A percentile compares a stretch with the other conserved stretches of the same genome.
These are phyloP conservation scores for Debaryomyces sp. DNA, from an alignment of 1,139 yeast species.

Conservation along the genomic window DNA sequence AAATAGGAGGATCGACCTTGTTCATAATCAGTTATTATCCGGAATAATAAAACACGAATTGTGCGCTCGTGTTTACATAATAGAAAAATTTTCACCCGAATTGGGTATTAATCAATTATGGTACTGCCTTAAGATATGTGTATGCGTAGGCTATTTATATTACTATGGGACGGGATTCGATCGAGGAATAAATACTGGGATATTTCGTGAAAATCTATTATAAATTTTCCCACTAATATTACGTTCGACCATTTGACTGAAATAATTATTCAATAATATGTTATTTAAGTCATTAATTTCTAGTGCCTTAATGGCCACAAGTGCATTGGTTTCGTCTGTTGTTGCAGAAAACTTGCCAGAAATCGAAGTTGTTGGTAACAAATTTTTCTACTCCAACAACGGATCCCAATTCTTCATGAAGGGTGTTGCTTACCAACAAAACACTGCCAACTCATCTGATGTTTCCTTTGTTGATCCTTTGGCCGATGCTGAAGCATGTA, in stretches of 20 bases:
- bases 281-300: constrained; percentile 39
- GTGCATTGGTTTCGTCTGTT: constrained; percentile 17
- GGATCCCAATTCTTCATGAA: constrained; percentile 49
- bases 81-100: constrained; percentile 9
- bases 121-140: not conserved
- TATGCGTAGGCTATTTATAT: constrained; percentile 4
- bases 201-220: not conserved
- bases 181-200: constrained; percentile 4
- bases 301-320: constrained; percentile 30
- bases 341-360: constrained; percentile 31
- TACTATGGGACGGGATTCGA: not conserved
- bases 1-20: constrained; percentile 1
- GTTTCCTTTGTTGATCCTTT: constrained; percentile 68
- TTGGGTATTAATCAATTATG: constrained; percentile 6
- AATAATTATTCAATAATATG: constrained; percentile 25
- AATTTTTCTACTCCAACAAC: constrained; percentile 46
- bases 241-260: not conserved
- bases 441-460: constrained; percentile 29
- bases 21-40: constrained; percentile 6
- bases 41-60: constrained; percentile 5
- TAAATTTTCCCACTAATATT: not conserved
- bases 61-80: constrained; percentile 10
- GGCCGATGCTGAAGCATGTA: constrained; percentile 69
- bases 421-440: constrained; percentile 52
- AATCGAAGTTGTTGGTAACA: constrained; percentile 49